phyloP scores from a whole-genome alignment of 148 eudicot species.

The Rhododendron vialii region DNA sequence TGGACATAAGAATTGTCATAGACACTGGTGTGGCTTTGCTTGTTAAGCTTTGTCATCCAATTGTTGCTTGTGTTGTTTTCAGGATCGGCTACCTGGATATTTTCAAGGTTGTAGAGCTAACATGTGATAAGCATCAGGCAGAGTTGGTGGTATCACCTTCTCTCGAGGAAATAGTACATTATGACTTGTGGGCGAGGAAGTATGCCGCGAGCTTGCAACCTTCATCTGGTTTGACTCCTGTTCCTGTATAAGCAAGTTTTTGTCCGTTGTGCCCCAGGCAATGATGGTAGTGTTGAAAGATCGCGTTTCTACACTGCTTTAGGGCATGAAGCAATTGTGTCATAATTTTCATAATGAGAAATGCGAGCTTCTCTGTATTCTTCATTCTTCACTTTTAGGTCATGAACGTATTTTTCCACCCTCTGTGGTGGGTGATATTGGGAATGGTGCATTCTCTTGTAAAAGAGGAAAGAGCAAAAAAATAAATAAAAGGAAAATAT shows the following conservation, averaged over 20 bases:
- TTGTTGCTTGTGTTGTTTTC: conserved; percentile 13
- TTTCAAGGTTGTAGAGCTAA: conserved; percentile 87
- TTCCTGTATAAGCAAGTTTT: conserved; percentile 40
- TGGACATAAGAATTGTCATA: not conserved
- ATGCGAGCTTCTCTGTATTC: not conserved
- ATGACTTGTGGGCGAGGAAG: conserved; percentile 90
- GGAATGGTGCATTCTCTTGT: not conserved
- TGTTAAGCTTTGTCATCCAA: not conserved
- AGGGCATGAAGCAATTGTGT: not conserved
- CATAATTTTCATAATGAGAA: not conserved
- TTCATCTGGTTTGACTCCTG: conserved; percentile 48
- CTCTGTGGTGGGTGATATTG: not conserved
- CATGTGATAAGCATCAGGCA: conserved; percentile 71
- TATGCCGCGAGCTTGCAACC: conserved; percentile 68
- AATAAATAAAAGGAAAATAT: not conserved
- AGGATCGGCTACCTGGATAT: conserved; percentile 94
- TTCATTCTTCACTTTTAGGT: not conserved
- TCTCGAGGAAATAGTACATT: conserved; percentile 88
- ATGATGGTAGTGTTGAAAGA: not conserved
- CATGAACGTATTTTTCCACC: not conserved
- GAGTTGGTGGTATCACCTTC: conserved; percentile 74
- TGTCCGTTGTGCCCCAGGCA: not conserved
- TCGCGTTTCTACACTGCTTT: not conserved
- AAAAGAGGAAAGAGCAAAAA: not conserved
- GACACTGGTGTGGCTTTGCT: not conserved